A percentile compares a stretch with the other conserved stretches of the same genome.
These are phyloP conservation scores for Corynascus novoguineensis DNA, from an alignment of 495 filamentous ascomycete genomes.

Conservation along the genomic window DNA sequence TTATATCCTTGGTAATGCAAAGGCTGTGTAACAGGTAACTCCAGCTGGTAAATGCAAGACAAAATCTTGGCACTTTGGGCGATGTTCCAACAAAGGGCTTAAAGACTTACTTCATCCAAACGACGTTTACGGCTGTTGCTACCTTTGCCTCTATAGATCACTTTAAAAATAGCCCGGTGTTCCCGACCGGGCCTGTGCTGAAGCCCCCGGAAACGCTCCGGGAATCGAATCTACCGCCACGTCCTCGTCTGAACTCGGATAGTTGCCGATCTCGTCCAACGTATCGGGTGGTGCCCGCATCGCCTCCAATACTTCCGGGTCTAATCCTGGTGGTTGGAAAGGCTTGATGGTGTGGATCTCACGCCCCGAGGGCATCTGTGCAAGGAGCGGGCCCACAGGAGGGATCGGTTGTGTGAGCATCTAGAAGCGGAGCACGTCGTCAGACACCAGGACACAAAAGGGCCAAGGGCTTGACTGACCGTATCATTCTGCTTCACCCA, in stretches of 20 bases:
- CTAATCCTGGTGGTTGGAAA: slow-evolving; percentile 55
- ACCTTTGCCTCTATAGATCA: no score
- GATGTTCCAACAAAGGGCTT: no score
- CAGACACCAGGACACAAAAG: neutral
- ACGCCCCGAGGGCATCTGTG: slow-evolving; percentile 77
- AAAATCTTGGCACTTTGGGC: no score
- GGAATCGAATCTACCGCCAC: slow-evolving; percentile 21
- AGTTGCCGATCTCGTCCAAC: slow-evolving; percentile 45
- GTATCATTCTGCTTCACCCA: slow-evolving; percentile 93
- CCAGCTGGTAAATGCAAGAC: no score
- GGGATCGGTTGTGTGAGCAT: slow-evolving; percentile 77
- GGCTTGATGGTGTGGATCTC: slow-evolving; percentile 68
- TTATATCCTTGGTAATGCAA: no score
- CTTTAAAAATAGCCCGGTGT: slow-evolving; percentile 39
- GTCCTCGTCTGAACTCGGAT: slow-evolving; percentile 45
- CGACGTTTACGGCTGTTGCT: no score
- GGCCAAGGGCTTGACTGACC: slow-evolving; percentile 46
- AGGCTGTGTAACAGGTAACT: no score
- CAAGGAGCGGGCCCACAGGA: slow-evolving; percentile 58
- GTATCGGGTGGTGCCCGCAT: slow-evolving; percentile 47
- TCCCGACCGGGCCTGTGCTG: slow-evolving; percentile 32
- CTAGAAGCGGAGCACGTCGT: slow-evolving; percentile 38
- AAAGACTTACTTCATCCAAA: no score
- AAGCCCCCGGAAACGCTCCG: slow-evolving; percentile 37
- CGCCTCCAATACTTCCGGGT: slow-evolving; percentile 49